Conservation (phyloP, 192 early-diverging fungal genomes). For the Jimgerdemannia lactiflua region DNA sequence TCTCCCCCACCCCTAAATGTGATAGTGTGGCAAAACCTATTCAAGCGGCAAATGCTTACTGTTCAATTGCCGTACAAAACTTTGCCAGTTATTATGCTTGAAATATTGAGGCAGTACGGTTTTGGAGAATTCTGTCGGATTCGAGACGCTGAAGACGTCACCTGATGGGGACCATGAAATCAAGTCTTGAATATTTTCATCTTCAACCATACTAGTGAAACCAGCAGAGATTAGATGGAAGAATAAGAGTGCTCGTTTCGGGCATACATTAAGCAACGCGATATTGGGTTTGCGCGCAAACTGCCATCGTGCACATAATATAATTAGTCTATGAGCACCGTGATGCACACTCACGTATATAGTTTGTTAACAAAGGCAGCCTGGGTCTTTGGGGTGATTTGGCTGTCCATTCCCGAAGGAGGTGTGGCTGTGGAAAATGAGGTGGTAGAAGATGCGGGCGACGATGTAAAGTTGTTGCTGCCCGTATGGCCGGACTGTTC, state of each 20-base stretch:
- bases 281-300: no score
- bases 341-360: conserved; percentile 32
- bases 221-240: no score
- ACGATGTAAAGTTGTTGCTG: background rate
- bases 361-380: conserved; percentile 49
- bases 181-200: conserved; percentile 54
- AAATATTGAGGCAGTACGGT: conserved; percentile 81
- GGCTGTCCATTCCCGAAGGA: conserved; percentile 2
- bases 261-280: background rate
- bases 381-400: conserved; percentile 34
- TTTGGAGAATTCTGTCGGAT: conserved; percentile 79
- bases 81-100: conserved; percentile 91
- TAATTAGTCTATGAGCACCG: no score
- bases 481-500: background rate
- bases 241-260: no score
- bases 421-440: conserved; percentile 2
- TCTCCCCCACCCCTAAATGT: no score
- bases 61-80: conserved; percentile 88
- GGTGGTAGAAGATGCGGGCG: conserved; percentile 3
- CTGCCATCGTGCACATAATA: no score
- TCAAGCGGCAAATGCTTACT: conserved; percentile 40
- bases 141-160: conserved; percentile 85
- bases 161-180: conserved; percentile 81
- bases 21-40: no score
- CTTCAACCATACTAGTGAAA: conserved; percentile 66